These are phyloP conservation scores for Macrophomina phaseolina DNA, from an alignment of 2,329 filamentous ascomycete species.

Conservation along the genomic window DNA sequence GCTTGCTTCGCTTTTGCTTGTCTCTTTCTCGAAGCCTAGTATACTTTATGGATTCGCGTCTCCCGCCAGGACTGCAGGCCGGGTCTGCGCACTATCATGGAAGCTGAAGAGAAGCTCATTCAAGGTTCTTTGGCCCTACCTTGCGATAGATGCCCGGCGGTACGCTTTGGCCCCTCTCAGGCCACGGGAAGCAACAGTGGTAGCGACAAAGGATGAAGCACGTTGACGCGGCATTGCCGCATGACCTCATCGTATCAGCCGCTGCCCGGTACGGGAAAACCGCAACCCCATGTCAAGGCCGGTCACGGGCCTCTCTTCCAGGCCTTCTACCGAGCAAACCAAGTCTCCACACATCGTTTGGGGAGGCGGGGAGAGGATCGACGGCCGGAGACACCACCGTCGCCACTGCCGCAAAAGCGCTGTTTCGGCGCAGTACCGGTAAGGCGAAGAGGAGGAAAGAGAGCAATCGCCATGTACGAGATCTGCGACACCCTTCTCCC, in stretches of 20 bases:
- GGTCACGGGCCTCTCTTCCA: too few species aligned
- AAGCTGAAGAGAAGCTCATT: not conserved
- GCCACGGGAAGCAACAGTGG: not conserved
- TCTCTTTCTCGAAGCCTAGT: constrained; percentile 1
- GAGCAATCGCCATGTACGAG: too few species aligned
- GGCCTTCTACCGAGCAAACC: too few species aligned
- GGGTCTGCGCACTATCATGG: not conserved
- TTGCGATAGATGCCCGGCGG: not conserved
- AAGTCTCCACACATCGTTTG: too few species aligned
- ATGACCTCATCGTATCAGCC: not conserved
- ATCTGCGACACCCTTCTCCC: too few species aligned
- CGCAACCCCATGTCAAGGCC: not conserved
- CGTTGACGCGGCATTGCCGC: not conserved
- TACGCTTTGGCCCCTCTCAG: not conserved
- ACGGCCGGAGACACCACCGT: too few species aligned
- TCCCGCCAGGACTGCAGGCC: not conserved
- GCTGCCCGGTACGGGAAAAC: not conserved
- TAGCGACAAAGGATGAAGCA: not conserved
- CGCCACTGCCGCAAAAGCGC: too few species aligned
- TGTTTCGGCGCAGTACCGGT: too few species aligned
- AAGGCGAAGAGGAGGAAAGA: too few species aligned
- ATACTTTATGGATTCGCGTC: constrained; percentile 6
- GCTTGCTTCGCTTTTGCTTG: constrained; percentile 1
- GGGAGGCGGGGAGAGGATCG: too few species aligned
- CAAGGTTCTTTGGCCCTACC: not conserved